These are phyloP conservation scores for Phytophthora podocarpi DNA, from an alignment of 352 stramenopile genomes.

Conservation along the genomic window DNA sequence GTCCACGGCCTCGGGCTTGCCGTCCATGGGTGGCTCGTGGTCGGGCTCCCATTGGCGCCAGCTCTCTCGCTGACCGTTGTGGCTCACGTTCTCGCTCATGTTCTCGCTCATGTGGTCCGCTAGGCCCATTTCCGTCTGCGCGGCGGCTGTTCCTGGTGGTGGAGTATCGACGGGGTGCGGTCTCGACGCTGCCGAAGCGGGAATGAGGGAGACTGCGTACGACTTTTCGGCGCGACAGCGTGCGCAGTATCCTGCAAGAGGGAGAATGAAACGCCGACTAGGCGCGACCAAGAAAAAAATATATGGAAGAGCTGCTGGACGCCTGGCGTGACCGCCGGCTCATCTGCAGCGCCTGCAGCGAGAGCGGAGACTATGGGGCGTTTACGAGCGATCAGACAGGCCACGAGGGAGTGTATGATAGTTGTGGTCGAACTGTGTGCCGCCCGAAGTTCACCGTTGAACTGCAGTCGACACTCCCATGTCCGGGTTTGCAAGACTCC, in stretches of 20 bases:
- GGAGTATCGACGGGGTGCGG: slow-evolving; percentile 6
- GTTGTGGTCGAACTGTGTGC: no score
- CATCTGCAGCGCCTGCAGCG: slow-evolving; percentile 10
- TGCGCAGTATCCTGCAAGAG: slow-evolving; percentile 16
- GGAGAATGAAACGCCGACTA: slow-evolving; percentile 23
- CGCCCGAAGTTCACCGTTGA: slow-evolving; percentile 7
- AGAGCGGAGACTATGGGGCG: slow-evolving; percentile 11
- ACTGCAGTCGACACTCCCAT: slow-evolving; percentile 3
- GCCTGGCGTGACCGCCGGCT: slow-evolving; percentile 7
- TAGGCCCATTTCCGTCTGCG: slow-evolving; percentile 24
- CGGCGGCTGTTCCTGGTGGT: not conserved
- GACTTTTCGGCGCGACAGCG: slow-evolving; percentile 4
- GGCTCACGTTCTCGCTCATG: slow-evolving; percentile 40
- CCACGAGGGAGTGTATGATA: slow-evolving; percentile 14
- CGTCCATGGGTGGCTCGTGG: slow-evolving; percentile 31
- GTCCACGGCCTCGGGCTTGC: slow-evolving; percentile 11
- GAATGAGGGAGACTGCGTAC: slow-evolving; percentile 8
- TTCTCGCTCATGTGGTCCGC: slow-evolving; percentile 40
- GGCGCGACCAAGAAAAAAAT: slow-evolving; percentile 26
- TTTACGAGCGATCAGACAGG: no score
- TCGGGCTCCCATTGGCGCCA: slow-evolving; percentile 38
- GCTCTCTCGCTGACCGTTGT: slow-evolving; percentile 14
- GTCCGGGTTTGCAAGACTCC: no score
- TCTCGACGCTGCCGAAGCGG: slow-evolving; percentile 25
- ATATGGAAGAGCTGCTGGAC: slow-evolving; percentile 37